A percentile compares a stretch with the other conserved stretches of the same genome.
These are phyloP conservation scores for Alternaria solani DNA, from an alignment of 2,329 filamentous ascomycete genomes.

Conservation along the genomic window DNA sequence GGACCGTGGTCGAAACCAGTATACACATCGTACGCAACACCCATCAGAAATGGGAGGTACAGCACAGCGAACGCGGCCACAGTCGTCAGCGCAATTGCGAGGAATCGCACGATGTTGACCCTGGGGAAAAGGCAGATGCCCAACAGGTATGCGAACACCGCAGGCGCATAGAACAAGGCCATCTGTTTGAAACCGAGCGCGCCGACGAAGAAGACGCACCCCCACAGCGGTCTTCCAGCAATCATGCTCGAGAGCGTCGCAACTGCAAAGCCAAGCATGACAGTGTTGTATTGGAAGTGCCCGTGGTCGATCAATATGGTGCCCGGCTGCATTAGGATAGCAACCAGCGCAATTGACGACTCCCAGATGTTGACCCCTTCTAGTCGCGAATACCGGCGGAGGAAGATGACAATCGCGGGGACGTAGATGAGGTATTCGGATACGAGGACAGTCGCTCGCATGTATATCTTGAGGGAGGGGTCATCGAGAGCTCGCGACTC, in stretches of 20 bases:
- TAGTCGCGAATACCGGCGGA: slow-evolving; percentile 79
- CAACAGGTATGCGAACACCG: slow-evolving; percentile 89
- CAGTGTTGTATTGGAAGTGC: slow-evolving; percentile 97
- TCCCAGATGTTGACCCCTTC: slow-evolving; percentile 83
- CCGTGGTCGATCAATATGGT: slow-evolving; percentile 94
- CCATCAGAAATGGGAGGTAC: slow-evolving; percentile 76
- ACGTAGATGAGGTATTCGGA: slow-evolving; percentile 93
- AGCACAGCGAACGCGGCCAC: slow-evolving; percentile 75
- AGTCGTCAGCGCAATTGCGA: slow-evolving; percentile 79
- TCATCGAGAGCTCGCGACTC: slow-evolving; percentile 84
- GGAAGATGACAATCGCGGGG: slow-evolving; percentile 84
- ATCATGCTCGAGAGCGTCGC: slow-evolving; percentile 89
- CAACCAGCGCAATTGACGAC: slow-evolving; percentile 82
- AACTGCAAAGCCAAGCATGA: slow-evolving; percentile 92
- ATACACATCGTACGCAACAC: slow-evolving; percentile 73
- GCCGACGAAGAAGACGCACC: slow-evolving; percentile 90
- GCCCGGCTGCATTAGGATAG: slow-evolving; percentile 89
- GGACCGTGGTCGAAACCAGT: slow-evolving; percentile 64
- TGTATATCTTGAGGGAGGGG: slow-evolving; percentile 85
- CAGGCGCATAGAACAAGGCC: slow-evolving; percentile 96
- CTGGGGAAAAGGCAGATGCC: slow-evolving; percentile 83
- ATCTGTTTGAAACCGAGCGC: slow-evolving; percentile 99
- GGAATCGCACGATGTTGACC: slow-evolving; percentile 71
- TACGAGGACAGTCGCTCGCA: slow-evolving; percentile 89
- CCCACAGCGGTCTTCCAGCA: slow-evolving; percentile 84